These are phyloP conservation scores for Cyberlindnera euphorbiiphila DNA, from an alignment of 805 yeast genomes.

Conservation along the genomic window DNA sequence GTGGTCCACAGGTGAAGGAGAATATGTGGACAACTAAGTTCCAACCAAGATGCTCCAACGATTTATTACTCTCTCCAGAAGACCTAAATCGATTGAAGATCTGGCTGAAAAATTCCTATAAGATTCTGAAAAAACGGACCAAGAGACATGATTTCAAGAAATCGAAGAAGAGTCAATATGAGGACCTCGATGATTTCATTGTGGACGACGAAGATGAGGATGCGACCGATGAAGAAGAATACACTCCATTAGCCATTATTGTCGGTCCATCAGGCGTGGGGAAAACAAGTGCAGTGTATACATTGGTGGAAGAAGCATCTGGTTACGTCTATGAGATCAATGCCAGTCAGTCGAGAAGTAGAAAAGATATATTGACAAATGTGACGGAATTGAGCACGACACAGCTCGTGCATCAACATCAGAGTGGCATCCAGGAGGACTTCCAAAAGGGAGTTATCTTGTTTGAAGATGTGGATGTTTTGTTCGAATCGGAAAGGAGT, in stretches of 20 bases:
- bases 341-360: constrained; percentile 66
- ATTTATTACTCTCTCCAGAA: constrained; percentile 29
- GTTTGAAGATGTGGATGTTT: constrained; percentile 80
- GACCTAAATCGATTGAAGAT: constrained; percentile 21
- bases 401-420: constrained; percentile 58
- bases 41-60: constrained; percentile 29
- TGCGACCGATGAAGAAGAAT: constrained; percentile 31
- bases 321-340: constrained; percentile 83
- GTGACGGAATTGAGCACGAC: constrained; percentile 82
- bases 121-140: constrained; percentile 31
- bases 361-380: constrained; percentile 60
- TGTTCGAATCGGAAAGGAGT: constrained; percentile 69
- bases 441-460: constrained; percentile 66
- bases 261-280: constrained; percentile 75
- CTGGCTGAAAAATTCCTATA: constrained; percentile 34
- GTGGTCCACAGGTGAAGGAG: constrained; percentile 1
- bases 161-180: constrained; percentile 17
- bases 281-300: constrained; percentile 69
- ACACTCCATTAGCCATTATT: constrained; percentile 61
- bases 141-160: constrained; percentile 33
- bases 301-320: constrained; percentile 55
- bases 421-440: constrained; percentile 15
- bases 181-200: constrained; percentile 33
- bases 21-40: constrained; percentile 30
- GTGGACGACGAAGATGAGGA: constrained; percentile 23